Percentiles rank a stretch among this genome's conserved stretches.
Evolutionary conservation across 441 rosid species (phyloP).

Genomic region (Corymbia calophylla): DNA sequence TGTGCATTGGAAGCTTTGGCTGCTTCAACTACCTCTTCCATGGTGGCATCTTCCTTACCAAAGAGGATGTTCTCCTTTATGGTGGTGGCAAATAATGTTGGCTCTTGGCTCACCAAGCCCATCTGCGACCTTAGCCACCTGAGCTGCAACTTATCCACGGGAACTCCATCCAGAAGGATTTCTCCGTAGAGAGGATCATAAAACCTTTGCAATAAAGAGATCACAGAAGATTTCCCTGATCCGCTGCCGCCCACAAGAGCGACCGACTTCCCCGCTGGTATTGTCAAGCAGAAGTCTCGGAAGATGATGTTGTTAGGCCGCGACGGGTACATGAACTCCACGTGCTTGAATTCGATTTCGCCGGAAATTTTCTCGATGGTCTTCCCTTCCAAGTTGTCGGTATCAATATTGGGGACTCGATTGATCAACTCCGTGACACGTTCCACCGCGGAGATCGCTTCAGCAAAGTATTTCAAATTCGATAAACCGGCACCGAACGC

Average conservation of each 20-base stretch:
- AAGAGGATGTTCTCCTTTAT: constrained; percentile 75
- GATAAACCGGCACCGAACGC: constrained; percentile 65
- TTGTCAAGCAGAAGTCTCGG: constrained; percentile 37
- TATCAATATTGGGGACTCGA: constrained; percentile 67
- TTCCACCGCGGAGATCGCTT: constrained; percentile 59
- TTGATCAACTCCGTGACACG: constrained; percentile 49
- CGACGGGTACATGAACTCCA: constrained; percentile 66
- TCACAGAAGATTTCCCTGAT: constrained; percentile 78
- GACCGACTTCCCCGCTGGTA: constrained; percentile 62
- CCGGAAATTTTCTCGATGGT: constrained; percentile 33
- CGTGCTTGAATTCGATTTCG: constrained; percentile 48
- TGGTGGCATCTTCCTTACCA: constrained; percentile 66
- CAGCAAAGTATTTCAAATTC: constrained; percentile 60
- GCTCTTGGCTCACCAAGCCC: constrained; percentile 89
- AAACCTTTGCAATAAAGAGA: constrained; percentile 70
- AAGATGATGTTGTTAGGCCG: constrained; percentile 50
- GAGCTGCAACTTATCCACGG: constrained; percentile 46
- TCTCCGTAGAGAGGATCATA: constrained; percentile 67
- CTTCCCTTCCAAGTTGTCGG: constrained; percentile 41
- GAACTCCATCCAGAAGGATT: constrained; percentile 51
- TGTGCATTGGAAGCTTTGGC: constrained; percentile 80
- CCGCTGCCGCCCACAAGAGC: constrained; percentile 83
- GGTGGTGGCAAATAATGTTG: constrained; percentile 61
- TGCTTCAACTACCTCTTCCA: constrained; percentile 54
- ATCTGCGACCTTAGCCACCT: constrained; percentile 73